Base-by-base conservation (phyloP, 129 eudicot species). In the Deinandra increscens region DNA sequence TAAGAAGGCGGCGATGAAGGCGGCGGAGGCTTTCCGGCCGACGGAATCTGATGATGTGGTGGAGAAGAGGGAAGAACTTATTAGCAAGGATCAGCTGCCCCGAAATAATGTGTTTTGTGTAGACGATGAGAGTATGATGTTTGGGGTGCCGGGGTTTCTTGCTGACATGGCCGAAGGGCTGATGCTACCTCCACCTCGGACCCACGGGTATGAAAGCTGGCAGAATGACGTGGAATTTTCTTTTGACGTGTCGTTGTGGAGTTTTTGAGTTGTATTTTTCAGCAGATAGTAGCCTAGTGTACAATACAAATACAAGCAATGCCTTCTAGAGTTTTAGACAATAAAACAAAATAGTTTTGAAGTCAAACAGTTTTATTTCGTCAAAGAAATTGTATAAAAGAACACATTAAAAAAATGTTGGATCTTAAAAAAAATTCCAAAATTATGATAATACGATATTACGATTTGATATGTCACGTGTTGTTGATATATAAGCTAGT, bases 1-100 rank as follows among this genome's bases (percentile, higher is more conserved):
- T 49, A 90, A 81, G 76, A 81, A 66, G 61, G 89, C 95, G 13
- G 97, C 97, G 0, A 84, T 83, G 0, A 83, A 85, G 77, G 97
- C 90, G 4, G 97, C 97, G 0, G 92, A 87, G 80, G 87, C 71
- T 10, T 87, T 91, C 53, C 77, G 84, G 37, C 78, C 87, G 13
- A 9, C 20, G 78, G 29, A 44, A 49, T n/a, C 26, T 15, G 75
- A 14, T 0, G 78, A 4, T 50, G 58, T 15, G 60, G 72, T 46
- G 38, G n/a, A n/a, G n/a, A n/a, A n/a, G n/a, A n/a, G n/a, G n/a
- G n/a, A n/a, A n/a, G n/a, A n/a, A n/a, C n/a, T n/a, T n/a, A n/a
- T n/a, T n/a, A n/a, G n/a, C n/a, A n/a, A n/a, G n/a, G n/a, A n/a
- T n/a, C n/a, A n/a, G n/a, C n/a, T n/a, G n/a, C n/a, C n/a, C n/a